A percentile compares a stretch with the other conserved stretches of the same genome.
phyloP scores from a whole-genome alignment of 2,329 filamentous ascomycete genomes.

The Fusarium equiseti region DNA sequence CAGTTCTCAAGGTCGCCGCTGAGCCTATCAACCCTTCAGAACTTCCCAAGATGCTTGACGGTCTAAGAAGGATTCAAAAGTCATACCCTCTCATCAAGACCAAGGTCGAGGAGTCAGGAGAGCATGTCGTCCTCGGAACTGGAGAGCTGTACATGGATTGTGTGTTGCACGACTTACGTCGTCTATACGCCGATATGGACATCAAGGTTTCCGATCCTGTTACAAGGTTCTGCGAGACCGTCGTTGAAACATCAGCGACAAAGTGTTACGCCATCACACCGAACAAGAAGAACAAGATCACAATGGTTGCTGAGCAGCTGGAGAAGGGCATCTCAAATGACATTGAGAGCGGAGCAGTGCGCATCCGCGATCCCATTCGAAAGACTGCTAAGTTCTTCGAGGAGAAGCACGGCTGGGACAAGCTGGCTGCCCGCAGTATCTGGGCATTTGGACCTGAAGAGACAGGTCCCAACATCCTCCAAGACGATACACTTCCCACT shows the following conservation, averaged over 20 bases:
- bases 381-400: slow-evolving; percentile 98
- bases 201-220: slow-evolving; percentile 99
- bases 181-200: slow-evolving; percentile 98
- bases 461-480: slow-evolving; percentile 91
- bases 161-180: slow-evolving; percentile 91
- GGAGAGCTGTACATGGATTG: slow-evolving; percentile 99
- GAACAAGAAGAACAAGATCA: slow-evolving; percentile 99
- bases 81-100: slow-evolving; percentile 95
- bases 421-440: slow-evolving; percentile 92
- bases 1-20: slow-evolving; percentile 96
- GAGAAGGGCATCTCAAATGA: slow-evolving; percentile 95
- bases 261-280: slow-evolving; percentile 98
- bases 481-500: slow-evolving; percentile 94
- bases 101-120: slow-evolving; percentile 97
- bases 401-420: slow-evolving; percentile 96
- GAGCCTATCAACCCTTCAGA: slow-evolving; percentile 99
- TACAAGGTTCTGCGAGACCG: slow-evolving; percentile 96
- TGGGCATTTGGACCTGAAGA: slow-evolving; percentile 99
- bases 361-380: slow-evolving; percentile 90
- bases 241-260: slow-evolving; percentile 95
- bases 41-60: slow-evolving; percentile 98
- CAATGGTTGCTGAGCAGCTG: slow-evolving; percentile 96
- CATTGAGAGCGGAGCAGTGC: slow-evolving; percentile 90
- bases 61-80: slow-evolving; percentile 96
- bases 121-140: slow-evolving; percentile 94